Conservation (phyloP, 108 stramenopile species). For the Schizochytrium sp. region DNA sequence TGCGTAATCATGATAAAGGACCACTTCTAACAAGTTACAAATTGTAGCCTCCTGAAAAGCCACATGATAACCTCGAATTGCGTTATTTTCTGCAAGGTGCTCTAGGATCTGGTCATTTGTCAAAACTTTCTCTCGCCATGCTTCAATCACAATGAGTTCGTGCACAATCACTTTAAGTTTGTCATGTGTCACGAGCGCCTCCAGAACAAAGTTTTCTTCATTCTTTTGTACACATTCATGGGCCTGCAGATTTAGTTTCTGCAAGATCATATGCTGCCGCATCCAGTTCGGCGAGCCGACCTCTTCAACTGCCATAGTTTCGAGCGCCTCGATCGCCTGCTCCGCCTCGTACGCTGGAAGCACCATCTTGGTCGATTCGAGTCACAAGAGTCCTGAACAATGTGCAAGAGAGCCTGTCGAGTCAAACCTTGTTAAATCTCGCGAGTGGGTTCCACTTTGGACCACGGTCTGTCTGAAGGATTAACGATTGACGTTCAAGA, state of each 20-base stretch:
- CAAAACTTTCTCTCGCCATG: constrained; percentile 72
- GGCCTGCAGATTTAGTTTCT: constrained; percentile 78
- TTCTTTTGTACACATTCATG: constrained; percentile 75
- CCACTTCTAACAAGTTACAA: constrained; percentile 73
- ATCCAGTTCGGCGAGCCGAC: constrained; percentile 56
- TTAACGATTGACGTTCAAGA: too few species aligned
- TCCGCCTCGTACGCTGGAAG: constrained; percentile 49
- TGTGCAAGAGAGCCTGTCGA: too few species aligned
- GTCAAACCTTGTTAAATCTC: too few species aligned
- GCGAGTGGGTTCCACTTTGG: too few species aligned
- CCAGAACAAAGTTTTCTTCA: constrained; percentile 77
- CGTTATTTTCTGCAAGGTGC: constrained; percentile 53
- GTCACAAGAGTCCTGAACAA: too few species aligned
- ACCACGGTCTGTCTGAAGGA: too few species aligned
- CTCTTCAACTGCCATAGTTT: background rate
- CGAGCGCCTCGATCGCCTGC: constrained; percentile 22
- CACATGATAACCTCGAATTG: constrained; percentile 74
- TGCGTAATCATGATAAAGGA: constrained; percentile 75
- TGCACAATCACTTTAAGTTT: constrained; percentile 72
- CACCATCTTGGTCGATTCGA: constrained; percentile 5
- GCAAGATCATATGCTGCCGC: constrained; percentile 65
- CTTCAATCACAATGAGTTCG: constrained; percentile 75
- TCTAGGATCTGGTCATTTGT: constrained; percentile 63
- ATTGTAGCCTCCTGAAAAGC: constrained; percentile 77
- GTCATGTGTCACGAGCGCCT: constrained; percentile 75